Conservation (phyloP, 768 basidiomycete genomes). For the Xerocomus potaroensis region DNA sequence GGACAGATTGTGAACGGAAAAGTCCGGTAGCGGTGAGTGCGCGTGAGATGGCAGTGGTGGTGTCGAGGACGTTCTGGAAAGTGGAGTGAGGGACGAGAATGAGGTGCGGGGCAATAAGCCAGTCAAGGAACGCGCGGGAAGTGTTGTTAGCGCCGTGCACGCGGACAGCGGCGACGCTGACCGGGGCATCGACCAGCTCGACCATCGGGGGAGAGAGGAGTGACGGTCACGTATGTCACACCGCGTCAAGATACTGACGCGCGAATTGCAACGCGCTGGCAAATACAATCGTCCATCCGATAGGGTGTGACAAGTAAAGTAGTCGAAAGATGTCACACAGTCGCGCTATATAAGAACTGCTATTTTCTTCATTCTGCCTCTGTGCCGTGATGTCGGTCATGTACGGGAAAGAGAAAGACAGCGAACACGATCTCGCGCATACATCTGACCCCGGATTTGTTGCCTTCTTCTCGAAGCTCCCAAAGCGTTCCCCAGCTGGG, state of each 20-base stretch:
- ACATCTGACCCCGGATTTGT: constrained; percentile 65
- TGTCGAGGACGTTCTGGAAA: constrained; percentile 65
- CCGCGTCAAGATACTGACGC: constrained; percentile 13
- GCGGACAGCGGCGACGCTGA: constrained; percentile 72
- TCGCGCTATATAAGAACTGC: too few species aligned
- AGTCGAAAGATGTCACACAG: too few species aligned
- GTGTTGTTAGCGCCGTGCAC: constrained; percentile 76
- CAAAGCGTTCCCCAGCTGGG: constrained; percentile 59
- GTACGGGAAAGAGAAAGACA: constrained; percentile 64
- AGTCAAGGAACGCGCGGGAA: constrained; percentile 75
- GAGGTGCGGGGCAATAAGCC: constrained; percentile 67
- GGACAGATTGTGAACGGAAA: constrained; percentile 63
- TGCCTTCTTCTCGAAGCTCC: constrained; percentile 59
- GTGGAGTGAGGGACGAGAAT: constrained; percentile 19
- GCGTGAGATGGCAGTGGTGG: constrained; percentile 62
- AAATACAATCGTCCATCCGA: too few species aligned
- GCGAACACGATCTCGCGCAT: constrained; percentile 31
- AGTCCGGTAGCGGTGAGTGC: constrained; percentile 71
- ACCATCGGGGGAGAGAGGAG: constrained; percentile 16
- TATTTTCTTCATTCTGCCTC: too few species aligned
- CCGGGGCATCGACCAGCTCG: constrained; percentile 47
- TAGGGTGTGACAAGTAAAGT: too few species aligned
- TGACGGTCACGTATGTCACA: constrained; percentile 22
- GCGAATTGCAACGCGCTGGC: too few species aligned
- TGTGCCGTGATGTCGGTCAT: constrained; percentile 60